Conservation (phyloP, 805 yeast genomes). For the Cyberlindnera suaveolens region DNA sequence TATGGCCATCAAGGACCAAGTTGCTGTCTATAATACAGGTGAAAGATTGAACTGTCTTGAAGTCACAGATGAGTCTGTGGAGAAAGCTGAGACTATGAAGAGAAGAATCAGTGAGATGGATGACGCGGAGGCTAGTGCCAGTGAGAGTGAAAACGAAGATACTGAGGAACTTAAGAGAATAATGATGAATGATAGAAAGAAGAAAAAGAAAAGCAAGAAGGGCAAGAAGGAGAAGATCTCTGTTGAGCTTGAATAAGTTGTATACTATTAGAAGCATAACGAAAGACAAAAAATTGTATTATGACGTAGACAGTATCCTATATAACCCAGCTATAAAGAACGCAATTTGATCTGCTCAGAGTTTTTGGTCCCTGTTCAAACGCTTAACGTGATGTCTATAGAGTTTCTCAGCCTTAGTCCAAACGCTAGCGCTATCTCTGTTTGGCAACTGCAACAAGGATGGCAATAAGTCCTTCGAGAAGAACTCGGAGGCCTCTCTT, state of each 20-base stretch:
- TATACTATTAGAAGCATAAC: too few species aligned
- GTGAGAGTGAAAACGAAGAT: constrained; percentile 71
- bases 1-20: constrained; percentile 57
- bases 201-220: constrained; percentile 35
- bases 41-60: constrained; percentile 87
- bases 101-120: constrained; percentile 37
- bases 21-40: constrained; percentile 86
- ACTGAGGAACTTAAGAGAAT: constrained; percentile 59
- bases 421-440: constrained; percentile 78
- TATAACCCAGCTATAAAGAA: background rate
- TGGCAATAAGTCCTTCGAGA: constrained; percentile 83
- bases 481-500: constrained; percentile 93
- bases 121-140: constrained; percentile 37
- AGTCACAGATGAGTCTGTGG: constrained; percentile 70
- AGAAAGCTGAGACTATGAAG: constrained; percentile 65
- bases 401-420: constrained; percentile 83
- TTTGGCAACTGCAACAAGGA: constrained; percentile 79
- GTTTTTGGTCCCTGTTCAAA: constrained; percentile 42
- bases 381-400: constrained; percentile 82
- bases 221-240: constrained; percentile 41
- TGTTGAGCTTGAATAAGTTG: constrained; percentile 46
- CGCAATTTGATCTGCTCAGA: constrained; percentile 19
- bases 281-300: background rate
- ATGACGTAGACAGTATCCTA: background rate
- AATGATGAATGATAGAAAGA: constrained; percentile 34